Evolutionary conservation across 768 basidiomycete genomes (phyloP).

Genomic region (Suillus sp.): DNA sequence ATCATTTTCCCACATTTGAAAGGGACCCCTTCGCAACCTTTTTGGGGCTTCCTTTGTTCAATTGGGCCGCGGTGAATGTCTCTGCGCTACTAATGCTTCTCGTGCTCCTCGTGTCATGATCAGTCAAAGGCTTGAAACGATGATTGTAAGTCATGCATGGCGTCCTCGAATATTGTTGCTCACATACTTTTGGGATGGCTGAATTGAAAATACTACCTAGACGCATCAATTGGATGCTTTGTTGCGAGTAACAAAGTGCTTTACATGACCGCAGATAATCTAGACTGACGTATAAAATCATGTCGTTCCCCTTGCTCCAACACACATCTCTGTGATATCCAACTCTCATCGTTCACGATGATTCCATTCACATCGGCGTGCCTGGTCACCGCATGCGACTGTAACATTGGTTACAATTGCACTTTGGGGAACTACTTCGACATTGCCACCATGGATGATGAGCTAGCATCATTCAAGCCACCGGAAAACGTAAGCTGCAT

Average conservation of each 20-base stretch:
- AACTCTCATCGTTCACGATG: no score
- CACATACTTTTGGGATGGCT: background rate
- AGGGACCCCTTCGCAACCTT: background rate
- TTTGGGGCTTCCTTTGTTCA: background rate
- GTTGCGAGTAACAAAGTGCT: conserved; percentile 1
- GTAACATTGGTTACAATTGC: conserved; percentile 23
- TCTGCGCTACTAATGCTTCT: background rate
- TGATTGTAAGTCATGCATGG: background rate
- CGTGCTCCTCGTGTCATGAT: background rate
- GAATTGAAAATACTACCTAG: background rate
- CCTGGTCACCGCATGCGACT: conserved; percentile 17
- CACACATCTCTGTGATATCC: background rate
- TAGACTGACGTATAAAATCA: background rate
- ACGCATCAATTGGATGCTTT: background rate
- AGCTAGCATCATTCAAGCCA: conserved; percentile 18
- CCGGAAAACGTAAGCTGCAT: conserved; percentile 21
- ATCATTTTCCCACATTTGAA: background rate
- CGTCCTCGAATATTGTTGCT: background rate
- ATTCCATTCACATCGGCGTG: background rate
- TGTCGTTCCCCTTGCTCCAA: background rate
- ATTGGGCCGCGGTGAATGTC: background rate
- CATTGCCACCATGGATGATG: conserved; percentile 17
- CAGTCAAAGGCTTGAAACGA: background rate
- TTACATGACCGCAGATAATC: background rate
- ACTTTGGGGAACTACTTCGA: conserved; percentile 32